Conservation (phyloP, 108 stramenopile species). For the Nannochloropsis gaditana region DNA sequence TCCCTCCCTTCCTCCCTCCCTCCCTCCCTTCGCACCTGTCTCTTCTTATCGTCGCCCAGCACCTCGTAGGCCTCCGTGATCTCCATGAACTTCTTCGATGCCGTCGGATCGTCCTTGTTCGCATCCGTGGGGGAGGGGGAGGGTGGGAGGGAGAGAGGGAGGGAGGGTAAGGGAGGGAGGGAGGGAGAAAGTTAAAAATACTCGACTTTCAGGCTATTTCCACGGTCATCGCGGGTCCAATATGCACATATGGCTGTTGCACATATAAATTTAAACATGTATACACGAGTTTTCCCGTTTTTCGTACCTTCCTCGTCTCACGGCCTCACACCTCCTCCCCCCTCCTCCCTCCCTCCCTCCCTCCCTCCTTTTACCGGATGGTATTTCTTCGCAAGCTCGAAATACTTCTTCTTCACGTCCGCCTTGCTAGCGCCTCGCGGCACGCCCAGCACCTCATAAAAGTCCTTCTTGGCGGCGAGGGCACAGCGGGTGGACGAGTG, state of each 20-base stretch:
- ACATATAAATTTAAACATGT: too few species aligned
- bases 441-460: conserved; percentile 87
- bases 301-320: too few species aligned
- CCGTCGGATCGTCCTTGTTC: conserved; percentile 63
- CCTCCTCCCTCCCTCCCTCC: background rate
- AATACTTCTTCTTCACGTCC: conserved; percentile 86
- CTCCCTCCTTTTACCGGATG: conserved; percentile 62
- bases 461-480: conserved; percentile 66
- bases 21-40: conserved; percentile 54
- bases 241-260: too few species aligned
- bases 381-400: conserved; percentile 86
- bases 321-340: background rate
- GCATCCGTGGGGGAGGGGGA: conserved; percentile 60
- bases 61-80: conserved; percentile 82
- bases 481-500: background rate
- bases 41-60: conserved; percentile 76
- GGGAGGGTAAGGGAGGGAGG: background rate
- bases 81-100: conserved; percentile 54
- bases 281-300: too few species aligned
- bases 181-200: background rate
- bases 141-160: background rate
- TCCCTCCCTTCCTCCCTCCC: conserved; percentile 8
- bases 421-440: conserved; percentile 66
- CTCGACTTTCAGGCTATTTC: too few species aligned
- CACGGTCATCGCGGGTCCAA: too few species aligned